Evolutionary conservation across 495 filamentous ascomycete species (phyloP), one percentile per base, ranked within the genome.

Genomic region (Cercophora newfieldiana): DNA sequence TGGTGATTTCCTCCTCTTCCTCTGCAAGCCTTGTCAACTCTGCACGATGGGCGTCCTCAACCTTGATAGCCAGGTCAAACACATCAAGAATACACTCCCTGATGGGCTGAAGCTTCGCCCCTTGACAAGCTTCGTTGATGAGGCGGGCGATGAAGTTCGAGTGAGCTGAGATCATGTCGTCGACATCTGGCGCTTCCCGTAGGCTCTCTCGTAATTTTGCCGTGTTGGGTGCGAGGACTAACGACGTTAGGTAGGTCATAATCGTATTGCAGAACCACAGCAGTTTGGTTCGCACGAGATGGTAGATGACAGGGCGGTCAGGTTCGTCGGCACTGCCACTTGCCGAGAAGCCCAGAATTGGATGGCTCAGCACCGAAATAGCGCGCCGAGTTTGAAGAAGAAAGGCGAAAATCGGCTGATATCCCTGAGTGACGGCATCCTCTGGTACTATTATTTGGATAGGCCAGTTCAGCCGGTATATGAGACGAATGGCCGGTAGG

Each of bases 221-320:
- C 0, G 80, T 85, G 48, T 85, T 80, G 0, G 86, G 86, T 3
- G 80, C 83, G 5, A 97, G 79, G 4, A 94, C 91, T 16, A 90
- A 80, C 28, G 88, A 86, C 12, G 88, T 90, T 2, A 96, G 75
- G 71, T 98, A 93, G 30, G 87, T 84, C 68, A 91, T 86, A 1
- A 98, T 65, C 0, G 83, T 85, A 68, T 91, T 89, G 61, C 86
- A 81, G 73, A 96, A 92, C 89, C 91, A 94, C 16, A 96, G 77
- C 14, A 97, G 80, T 28, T 87, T 85, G n/a, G 89, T 85, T 48
- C 90, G 87, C 14, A 96, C 79, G 21, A 81, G 79, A 70, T 89
- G 88, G 69, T 87, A 88, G 0, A 77, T 71, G 2, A 77, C 77
- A 31, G 80, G 76, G 28, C 86, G 77, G 22, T 49, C 71, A 31